Evolutionary conservation across 2,329 filamentous ascomycete species (phyloP), one percentile per base, ranked within the genome.

Genomic region (Curvularia sp.): DNA sequence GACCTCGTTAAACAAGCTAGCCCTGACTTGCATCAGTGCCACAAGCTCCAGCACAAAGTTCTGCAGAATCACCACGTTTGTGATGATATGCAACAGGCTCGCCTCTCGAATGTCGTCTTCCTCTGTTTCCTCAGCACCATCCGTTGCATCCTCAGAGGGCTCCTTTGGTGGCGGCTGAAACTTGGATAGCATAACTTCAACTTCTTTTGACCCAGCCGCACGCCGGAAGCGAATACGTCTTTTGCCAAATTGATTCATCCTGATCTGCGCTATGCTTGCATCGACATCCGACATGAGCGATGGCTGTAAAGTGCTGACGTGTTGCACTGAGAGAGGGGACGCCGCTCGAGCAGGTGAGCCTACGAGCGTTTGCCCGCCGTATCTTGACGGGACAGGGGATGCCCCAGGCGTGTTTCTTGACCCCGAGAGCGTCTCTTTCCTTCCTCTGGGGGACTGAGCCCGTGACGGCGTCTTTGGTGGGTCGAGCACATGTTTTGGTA

Each of bases 31-130:
- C 69, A 83, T 65, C 52, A 83, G 70, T 5, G 81, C 81, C 10
- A 80, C 77, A 12, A 83, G 57, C 68, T 83, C 81, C 48, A 83
- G 66, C 19, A 81, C 74, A 61, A 83, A 83, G 59, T 83, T 79
- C 64, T 83, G 81, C 62, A 83, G 59, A 9, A 83, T 74, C 5
- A 83, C 79, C 39, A 81, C 77, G 59, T 83, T 83, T 9, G 81
- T 83, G 32, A 83, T 71, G 28, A 83, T 77, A 64, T 83, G 81
- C 54, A 81, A 72, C 28, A 83, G 64, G 61, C 78, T 82, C 13
- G 79, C 80, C 51, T 80, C 76, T 53, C 70, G 71, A n/a, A 72
- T 63, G 49, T 72, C 67, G 9, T 76, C 71, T 23, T 68, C 67
- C 32, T 57, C 65, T 34, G 61, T 55, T 42, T 55, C 34, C 25